phyloP scores from a whole-genome alignment of 768 basidiomycete species.

The Boletellus ananas region DNA sequence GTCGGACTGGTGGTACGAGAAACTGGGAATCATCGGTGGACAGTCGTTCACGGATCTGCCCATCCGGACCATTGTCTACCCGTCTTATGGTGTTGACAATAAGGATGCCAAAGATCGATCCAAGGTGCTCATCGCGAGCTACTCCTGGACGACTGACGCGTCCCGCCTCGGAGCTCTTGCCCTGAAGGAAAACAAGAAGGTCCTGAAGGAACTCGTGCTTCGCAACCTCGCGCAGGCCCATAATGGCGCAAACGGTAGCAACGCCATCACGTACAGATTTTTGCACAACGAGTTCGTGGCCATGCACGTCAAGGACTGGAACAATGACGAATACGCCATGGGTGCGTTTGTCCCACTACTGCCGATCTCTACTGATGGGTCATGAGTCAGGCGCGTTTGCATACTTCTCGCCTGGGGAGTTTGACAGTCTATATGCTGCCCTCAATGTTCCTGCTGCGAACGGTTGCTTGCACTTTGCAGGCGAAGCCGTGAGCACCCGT shows the following conservation, averaged over 20 bases:
- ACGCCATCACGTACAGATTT: conserved; percentile 15
- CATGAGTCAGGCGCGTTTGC: too few relatives aligned
- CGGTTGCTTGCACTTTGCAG: conserved; percentile 14
- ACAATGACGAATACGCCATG: conserved; percentile 22
- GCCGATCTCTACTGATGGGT: too few relatives aligned
- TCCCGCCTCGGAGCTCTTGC: conserved; percentile 37
- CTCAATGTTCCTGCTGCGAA: conserved; percentile 30
- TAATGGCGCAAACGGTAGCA: conserved; percentile 13
- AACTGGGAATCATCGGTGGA: conserved; percentile 36
- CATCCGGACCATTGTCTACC: conserved; percentile 41
- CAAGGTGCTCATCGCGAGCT: conserved; percentile 40
- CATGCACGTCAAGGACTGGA: conserved; percentile 34
- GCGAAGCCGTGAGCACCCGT: conserved; percentile 13
- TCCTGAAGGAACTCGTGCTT: conserved; percentile 28
- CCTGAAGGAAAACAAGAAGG: not conserved
- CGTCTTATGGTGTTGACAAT: conserved; percentile 33
- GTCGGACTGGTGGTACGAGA: conserved; percentile 39
- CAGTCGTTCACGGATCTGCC: conserved; percentile 41
- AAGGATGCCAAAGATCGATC: conserved; percentile 11
- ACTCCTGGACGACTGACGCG: conserved; percentile 40
- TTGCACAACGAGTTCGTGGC: conserved; percentile 21
- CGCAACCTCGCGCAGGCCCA: conserved; percentile 14
- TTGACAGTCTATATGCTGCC: conserved; percentile 28
- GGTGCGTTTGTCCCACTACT: too few relatives aligned
- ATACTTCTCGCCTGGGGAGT: conserved; percentile 42